Percentiles rank a stretch among this genome's conserved stretches.
Conservation (phyloP, 306 rosid genomes). For the Begonia masoniana region DNA sequence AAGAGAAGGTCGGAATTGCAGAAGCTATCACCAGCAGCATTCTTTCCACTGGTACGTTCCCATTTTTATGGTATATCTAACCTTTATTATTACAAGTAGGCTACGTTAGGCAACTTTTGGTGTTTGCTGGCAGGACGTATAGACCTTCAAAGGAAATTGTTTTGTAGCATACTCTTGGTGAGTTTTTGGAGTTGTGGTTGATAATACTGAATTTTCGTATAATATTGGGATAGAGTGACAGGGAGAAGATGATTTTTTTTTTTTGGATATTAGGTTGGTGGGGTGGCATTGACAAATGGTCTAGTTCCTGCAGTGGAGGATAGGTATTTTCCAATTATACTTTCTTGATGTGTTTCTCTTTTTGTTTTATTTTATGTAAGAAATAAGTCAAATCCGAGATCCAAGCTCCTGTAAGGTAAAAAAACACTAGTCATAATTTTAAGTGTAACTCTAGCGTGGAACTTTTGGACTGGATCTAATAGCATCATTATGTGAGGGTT, state of each 20-base stretch:
- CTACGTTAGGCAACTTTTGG: constrained; percentile 13
- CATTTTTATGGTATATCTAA: constrained; percentile 5
- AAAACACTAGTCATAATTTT: too few relatives aligned
- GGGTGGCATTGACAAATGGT: constrained; percentile 79
- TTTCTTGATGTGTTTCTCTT: too few relatives aligned
- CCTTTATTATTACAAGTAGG: constrained; percentile 3
- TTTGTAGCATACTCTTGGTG: constrained; percentile 94
- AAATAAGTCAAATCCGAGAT: too few relatives aligned
- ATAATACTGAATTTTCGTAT: constrained; percentile 1
- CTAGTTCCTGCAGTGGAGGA: constrained; percentile 85
- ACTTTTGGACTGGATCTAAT: too few relatives aligned
- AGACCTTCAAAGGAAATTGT: constrained; percentile 88
- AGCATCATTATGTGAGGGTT: too few relatives aligned
- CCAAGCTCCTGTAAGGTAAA: too few relatives aligned
- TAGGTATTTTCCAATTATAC: constrained; percentile 41
- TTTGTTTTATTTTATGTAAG: too few relatives aligned
- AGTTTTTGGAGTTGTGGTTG: constrained; percentile 14
- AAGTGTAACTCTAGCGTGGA: too few relatives aligned
- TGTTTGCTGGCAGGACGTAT: constrained; percentile 61
- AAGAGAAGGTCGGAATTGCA: constrained; percentile 87
- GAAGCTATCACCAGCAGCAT: constrained; percentile 86
- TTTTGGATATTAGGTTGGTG: constrained; percentile 59
- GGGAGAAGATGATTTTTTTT: constrained; percentile 20
- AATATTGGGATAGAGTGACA: constrained; percentile 5
- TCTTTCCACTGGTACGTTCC: constrained; percentile 62